These are phyloP conservation scores for Baorangia bicolor DNA, from an alignment of 768 basidiomycete species.

Conservation along the genomic window DNA sequence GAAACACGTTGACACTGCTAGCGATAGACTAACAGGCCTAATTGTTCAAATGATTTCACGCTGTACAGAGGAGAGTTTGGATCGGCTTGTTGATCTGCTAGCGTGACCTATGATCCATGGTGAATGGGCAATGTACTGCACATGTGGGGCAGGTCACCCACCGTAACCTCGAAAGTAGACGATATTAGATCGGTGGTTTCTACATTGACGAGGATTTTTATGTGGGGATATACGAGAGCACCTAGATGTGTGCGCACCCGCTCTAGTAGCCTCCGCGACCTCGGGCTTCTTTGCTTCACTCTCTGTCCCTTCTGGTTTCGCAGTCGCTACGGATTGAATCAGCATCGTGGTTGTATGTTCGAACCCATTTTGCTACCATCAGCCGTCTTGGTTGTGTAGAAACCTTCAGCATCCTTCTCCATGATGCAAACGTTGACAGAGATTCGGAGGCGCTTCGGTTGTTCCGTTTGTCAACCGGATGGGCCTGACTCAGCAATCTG, in stretches of 20 bases:
- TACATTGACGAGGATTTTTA: slow-evolving; percentile 1
- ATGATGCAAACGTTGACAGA: slow-evolving; percentile 33
- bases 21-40: slow-evolving; percentile 73
- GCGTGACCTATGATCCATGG: slow-evolving; percentile 65
- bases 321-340: slow-evolving; percentile 8
- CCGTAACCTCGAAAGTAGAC: slow-evolving; percentile 82
- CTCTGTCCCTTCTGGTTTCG: slow-evolving; percentile 28
- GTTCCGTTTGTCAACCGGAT: not conserved
- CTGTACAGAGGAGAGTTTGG: slow-evolving; percentile 95
- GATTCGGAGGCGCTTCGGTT: not conserved
- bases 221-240: not conserved
- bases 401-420: slow-evolving; percentile 80
- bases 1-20: not conserved
- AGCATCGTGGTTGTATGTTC: not conserved
- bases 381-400: slow-evolving; percentile 54
- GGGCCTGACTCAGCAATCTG: slow-evolving; percentile 27
- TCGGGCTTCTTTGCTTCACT: slow-evolving; percentile 26
- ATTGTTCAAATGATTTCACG: slow-evolving; percentile 91
- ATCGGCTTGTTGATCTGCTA: slow-evolving; percentile 94
- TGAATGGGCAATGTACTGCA: slow-evolving; percentile 1
- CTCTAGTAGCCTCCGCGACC: slow-evolving; percentile 15
- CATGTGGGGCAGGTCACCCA: slow-evolving; percentile 34
- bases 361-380: slow-evolving; percentile 36
- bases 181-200: slow-evolving; percentile 62
- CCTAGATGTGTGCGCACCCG: slow-evolving; percentile 19